Base-by-base conservation (phyloP, 2,329 filamentous ascomycete species). In the Fusarium zealandicum region DNA sequence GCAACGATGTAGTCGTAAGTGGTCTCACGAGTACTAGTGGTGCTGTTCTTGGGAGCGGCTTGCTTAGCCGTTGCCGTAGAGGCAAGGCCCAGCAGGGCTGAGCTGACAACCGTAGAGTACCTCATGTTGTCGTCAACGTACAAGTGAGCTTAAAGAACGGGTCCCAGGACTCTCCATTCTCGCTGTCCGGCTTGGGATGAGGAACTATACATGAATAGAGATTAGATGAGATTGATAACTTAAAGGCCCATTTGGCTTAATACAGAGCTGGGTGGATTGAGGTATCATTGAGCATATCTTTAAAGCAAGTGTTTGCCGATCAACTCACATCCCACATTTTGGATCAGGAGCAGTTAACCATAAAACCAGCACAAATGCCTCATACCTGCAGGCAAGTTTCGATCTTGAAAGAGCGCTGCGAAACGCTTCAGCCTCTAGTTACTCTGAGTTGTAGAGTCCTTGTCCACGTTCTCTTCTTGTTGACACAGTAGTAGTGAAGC, bases 201-300 rank as follows among this genome's bases (percentile, higher is more conserved):
- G 18, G 45, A 33, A 28, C 53, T 45, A 37, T 40, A 47, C 13
- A 13, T 27, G 12, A 33, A 33, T 12, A 13, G 14, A 61, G 60
- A 63, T 63, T 63, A 63, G 60, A 63, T 63, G 57, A 42, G 60
- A 64, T 63, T 63, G 60, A 63, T 63, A 63, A 64, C 20, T 14
- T 32, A 31, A 31, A 12, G 43, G 31, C 37, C 22, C 51, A 54
- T 48, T 54, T 37, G 17, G 11, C 51, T 60, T 16, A 18, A 57
- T 42, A 18, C 12, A 51, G 43, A 35, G 16, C 12, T 31, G 41
- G 44, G 59, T 62, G 59, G 59, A 32, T 46, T 38, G 37, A 17
- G 22, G 47, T 31, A 54, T 38, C 30, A 45, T 38, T 22, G 37
- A n/a, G 40, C 20, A 27, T 18, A 7, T 46, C 2, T 38, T 30